Conservation (phyloP, 116 monocot genomes). For the Zostera marina region DNA sequence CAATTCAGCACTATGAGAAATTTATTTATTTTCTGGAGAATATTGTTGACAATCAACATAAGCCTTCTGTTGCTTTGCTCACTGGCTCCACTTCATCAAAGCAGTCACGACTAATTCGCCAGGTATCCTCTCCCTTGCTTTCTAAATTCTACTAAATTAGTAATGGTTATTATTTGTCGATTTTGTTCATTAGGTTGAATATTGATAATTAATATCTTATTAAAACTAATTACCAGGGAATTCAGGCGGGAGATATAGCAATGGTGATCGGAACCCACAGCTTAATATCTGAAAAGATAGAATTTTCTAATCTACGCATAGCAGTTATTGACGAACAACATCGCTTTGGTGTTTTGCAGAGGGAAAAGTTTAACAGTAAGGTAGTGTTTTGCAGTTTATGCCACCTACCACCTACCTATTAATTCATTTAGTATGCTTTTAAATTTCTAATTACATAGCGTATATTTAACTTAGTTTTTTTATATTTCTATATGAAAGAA, state of each 20-base stretch:
- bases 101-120: constrained; percentile 43
- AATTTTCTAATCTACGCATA: constrained; percentile 73
- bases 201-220: background rate
- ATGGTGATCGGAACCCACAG: constrained; percentile 98
- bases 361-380: constrained; percentile 93
- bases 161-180: no score
- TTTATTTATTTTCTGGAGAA: constrained; percentile 51
- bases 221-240: constrained; percentile 29
- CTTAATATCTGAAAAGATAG: constrained; percentile 74
- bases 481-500: no score
- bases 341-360: constrained; percentile 96
- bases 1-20: constrained; percentile 74
- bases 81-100: constrained; percentile 76
- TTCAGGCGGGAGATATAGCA: constrained; percentile 55
- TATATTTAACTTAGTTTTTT: no score
- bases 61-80: constrained; percentile 63
- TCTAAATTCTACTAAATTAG: background rate
- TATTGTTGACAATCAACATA: constrained; percentile 24
- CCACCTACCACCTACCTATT: no score
- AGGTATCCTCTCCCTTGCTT: constrained; percentile 14
- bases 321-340: constrained; percentile 96
- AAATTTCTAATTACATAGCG: no score
- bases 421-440: no score
- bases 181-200: background rate
- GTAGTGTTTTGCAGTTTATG: constrained; percentile 28